A percentile compares a stretch with the other conserved stretches of the same genome.
Evolutionary conservation across 2,329 filamentous ascomycete species (phyloP).

Genomic region (Thelonectria blattea): DNA sequence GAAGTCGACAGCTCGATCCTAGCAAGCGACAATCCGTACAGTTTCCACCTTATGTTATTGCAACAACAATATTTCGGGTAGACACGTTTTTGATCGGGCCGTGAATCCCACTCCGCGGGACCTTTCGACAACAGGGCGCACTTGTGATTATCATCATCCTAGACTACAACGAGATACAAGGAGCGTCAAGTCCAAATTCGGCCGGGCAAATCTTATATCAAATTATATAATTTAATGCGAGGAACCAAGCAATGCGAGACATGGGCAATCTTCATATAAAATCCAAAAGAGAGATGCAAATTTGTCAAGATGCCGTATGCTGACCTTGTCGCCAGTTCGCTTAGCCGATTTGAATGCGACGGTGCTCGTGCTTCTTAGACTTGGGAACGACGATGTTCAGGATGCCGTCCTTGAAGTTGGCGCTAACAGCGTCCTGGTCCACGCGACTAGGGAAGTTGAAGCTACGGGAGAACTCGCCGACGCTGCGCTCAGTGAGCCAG

Average conservation of each 20-base stretch:
- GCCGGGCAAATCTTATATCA: background rate
- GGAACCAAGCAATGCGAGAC: background rate
- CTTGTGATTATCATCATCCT: too few species aligned
- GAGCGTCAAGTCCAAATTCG: background rate
- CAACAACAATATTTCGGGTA: too few species aligned
- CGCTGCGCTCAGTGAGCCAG: constrained; percentile 72
- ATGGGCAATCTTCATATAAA: background rate
- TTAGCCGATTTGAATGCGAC: constrained; percentile 51
- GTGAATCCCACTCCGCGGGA: too few species aligned
- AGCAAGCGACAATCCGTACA: too few species aligned
- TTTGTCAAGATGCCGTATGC: background rate
- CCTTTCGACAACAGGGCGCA: too few species aligned
- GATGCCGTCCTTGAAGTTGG: constrained; percentile 69
- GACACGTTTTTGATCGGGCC: too few species aligned
- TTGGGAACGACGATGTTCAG: constrained; percentile 70
- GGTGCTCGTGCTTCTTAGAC: constrained; percentile 62
- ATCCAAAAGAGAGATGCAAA: background rate
- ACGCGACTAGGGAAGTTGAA: constrained; percentile 72
- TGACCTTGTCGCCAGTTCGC: background rate
- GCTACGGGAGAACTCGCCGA: constrained; percentile 71
- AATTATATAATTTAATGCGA: background rate
- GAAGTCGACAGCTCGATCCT: too few species aligned
- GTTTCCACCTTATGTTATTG: too few species aligned
- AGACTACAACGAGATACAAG: background rate
- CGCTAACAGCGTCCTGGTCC: constrained; percentile 66